phyloP scores from a whole-genome alignment of 1,284 basidiomycete species.

The Cryptococcus sp. region DNA sequence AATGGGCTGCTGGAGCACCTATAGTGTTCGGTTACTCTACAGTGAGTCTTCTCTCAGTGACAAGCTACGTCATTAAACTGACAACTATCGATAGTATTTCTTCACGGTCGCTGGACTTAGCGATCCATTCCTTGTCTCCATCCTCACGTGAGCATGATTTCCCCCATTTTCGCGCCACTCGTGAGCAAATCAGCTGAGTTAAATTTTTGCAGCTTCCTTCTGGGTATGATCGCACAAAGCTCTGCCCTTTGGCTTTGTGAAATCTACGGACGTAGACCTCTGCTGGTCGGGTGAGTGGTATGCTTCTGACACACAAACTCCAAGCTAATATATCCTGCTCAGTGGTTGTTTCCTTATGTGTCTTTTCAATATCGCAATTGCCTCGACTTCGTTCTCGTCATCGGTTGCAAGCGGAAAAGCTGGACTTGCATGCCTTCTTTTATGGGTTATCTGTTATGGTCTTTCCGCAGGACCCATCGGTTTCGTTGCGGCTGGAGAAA shows the following conservation, averaged over 20 bases:
- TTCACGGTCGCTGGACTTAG: slow-evolving; percentile 27
- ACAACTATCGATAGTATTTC: slow-evolving; percentile 18
- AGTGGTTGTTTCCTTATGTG: slow-evolving; percentile 26
- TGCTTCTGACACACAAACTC: background rate
- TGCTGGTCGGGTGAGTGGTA: slow-evolving; percentile 22
- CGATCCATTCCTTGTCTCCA: slow-evolving; percentile 28
- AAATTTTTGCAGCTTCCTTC: slow-evolving; percentile 3
- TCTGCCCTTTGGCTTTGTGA: slow-evolving; percentile 23
- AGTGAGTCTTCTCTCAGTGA: slow-evolving; percentile 7
- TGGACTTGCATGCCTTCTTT: slow-evolving; percentile 20
- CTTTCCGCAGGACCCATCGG: slow-evolving; percentile 25
- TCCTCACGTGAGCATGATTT: slow-evolving; percentile 19
- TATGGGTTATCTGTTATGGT: slow-evolving; percentile 28
- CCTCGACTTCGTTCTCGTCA: slow-evolving; percentile 17
- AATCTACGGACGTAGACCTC: slow-evolving; percentile 25
- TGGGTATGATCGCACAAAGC: slow-evolving; percentile 9
- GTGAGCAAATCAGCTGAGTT: background rate
- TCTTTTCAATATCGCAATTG: slow-evolving; percentile 28
- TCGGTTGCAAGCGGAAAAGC: slow-evolving; percentile 13
- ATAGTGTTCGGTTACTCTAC: slow-evolving; percentile 32
- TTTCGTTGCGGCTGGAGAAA: slow-evolving; percentile 23
- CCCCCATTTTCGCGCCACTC: background rate
- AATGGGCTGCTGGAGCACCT: slow-evolving; percentile 24
- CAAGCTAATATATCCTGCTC: slow-evolving; percentile 1
- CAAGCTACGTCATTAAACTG: background rate